Evolutionary conservation across 192 early-diverging fungal genomes (phyloP), one percentile per base, ranked within the genome.

Genomic region (Cladochytrium replicatum): DNA sequence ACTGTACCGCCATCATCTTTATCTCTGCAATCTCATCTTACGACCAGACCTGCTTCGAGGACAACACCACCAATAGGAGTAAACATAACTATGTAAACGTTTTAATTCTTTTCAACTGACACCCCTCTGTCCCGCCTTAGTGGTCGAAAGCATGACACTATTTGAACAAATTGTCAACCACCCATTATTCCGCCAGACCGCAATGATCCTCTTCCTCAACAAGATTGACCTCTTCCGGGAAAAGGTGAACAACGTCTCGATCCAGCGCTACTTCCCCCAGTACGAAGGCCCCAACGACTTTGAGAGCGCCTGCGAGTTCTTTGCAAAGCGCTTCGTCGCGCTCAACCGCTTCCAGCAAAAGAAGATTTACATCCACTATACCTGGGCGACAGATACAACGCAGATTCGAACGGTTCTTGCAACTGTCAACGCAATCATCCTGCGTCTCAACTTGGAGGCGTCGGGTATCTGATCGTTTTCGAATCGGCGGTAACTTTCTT

Each of bases 141-240:
- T 80, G 45, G 64, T 69, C 29, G 62, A 64, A 39, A 51, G 51
- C 15, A 28, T 63, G 64, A 81, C 49, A 21, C 49, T 64, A 19
- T 64, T 64, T 48, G 32, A 41, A 3, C 52, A 49, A 17, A 64
- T 64, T 13, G 58, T 55, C 58, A 64, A 64, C 41, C 60, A 65
- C 39, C 52, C 71, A 5, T 61, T 80, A 51, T 60, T 64, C 46
- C 46, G 51, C 23, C 43, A 59, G 31, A 81, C 74, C 2, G 61
- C 62, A 13, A 70, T 82, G 48, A 81, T 82, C 23, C 40, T 81
- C 26, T 81, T 81, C 54, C 46, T 81, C 44, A 81, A 81, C 55
- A 81, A 81, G 55, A 82, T 82, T 29, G 79, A 81, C 49, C 63
- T 81, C 30, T 66, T 81, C 41, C 66, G 71, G 32, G 57, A 66